Percentiles rank a stretch among this genome's conserved stretches.
Evolutionary conservation across 2,329 filamentous ascomycete species (phyloP).

Genomic region (Aspergillus brasiliensis): DNA sequence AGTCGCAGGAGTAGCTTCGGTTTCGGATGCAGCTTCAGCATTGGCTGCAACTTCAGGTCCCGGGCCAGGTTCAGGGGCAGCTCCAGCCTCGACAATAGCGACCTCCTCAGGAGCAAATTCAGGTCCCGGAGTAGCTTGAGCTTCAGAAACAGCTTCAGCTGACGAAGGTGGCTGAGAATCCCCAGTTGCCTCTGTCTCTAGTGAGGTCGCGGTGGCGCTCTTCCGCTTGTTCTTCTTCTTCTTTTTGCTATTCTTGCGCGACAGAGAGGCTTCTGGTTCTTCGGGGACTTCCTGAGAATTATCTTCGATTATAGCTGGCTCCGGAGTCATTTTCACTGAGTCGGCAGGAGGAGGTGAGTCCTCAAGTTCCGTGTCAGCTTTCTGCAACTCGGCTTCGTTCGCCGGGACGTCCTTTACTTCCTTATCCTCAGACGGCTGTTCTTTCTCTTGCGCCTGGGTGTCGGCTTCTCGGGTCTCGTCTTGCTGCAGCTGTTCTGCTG

Average conservation of each 20-base stretch:
- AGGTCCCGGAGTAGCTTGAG: background rate
- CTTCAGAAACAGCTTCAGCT: background rate
- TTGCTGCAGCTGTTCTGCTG: background rate
- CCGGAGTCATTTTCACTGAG: background rate
- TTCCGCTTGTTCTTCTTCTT: constrained; percentile 28
- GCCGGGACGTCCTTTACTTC: background rate
- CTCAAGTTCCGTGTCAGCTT: background rate
- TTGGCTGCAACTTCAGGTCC: background rate
- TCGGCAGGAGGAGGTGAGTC: background rate
- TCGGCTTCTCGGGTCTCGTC: background rate
- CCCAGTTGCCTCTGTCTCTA: constrained; percentile 9
- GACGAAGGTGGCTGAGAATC: background rate
- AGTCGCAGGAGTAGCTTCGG: background rate
- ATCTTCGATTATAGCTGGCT: background rate
- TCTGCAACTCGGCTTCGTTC: background rate
- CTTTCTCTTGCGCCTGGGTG: background rate
- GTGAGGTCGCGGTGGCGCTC: constrained; percentile 4
- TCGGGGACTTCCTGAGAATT: background rate
- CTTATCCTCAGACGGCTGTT: background rate
- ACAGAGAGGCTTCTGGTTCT: constrained; percentile 14
- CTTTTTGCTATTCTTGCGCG: constrained; percentile 23
- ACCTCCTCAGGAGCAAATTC: constrained; percentile 13
- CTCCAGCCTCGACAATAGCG: background rate
- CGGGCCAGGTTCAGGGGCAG: background rate
- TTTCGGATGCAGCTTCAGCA: background rate